Evolutionary conservation across 495 filamentous ascomycete genomes (phyloP), one percentile per base, ranked within the genome.

Genomic region (Achaetomiella virescens): DNA sequence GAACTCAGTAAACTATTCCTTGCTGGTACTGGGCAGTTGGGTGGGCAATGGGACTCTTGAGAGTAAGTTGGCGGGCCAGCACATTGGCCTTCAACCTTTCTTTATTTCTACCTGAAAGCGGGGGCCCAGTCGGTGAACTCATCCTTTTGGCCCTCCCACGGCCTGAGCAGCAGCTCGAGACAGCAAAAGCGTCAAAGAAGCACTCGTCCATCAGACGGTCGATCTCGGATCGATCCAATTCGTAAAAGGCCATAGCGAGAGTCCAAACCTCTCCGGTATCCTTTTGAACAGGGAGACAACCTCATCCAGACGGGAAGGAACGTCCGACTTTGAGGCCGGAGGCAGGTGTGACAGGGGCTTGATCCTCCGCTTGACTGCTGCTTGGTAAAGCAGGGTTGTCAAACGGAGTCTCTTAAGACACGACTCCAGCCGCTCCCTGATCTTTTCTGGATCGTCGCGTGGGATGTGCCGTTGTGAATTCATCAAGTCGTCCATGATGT

Each of bases 311-410:
- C 76, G 71, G 20, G 64, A 61, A 11, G 66, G 50, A n/a, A 72
- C 54, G 25, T 58, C 53, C 2, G 66, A 57, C 11, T 61, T 61
- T 7, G 44, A 31, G 2, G 65, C 51, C 8, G 66, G 56, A 1
- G 75, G 67, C 10, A 69, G 25, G 9, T 63, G 42, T 1, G 77
- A 74, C 9, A 86, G 65, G 6, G 73, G 71, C 68, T 80, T 82
- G 36, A 87, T 64, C 38, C 84, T 71, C 27, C 83, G 70, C 70
- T 87, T 87, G 29, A 78, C 65, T 17, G 82, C 64, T 12, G 84
- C 84, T 36, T 80, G 69, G 61, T 85, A 87, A 48, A 86, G 70
- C 31, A 82, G 58, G 4, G 73, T 76, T 3, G 81, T 75, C 47
- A 83, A 73, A 41, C 82, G 82, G 33, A 87, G 62, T 54, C 76